Base-by-base conservation (phyloP, 345 rosid genomes). In the Turnera subulata region DNA sequence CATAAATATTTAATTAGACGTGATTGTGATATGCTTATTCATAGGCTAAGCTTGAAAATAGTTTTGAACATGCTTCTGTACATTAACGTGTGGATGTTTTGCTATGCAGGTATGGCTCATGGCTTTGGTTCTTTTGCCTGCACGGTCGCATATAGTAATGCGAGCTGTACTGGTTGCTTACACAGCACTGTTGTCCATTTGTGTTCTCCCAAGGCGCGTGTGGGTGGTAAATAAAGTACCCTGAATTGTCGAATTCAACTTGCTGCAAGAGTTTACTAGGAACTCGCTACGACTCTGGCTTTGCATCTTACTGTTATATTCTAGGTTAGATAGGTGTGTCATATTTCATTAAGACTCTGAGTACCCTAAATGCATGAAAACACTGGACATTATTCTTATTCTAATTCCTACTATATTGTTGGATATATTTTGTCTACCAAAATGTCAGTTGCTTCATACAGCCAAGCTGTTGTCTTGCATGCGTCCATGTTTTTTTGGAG, bases 111-210 rank as follows among this genome's bases (percentile, higher is more conserved):
- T 84, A 65, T 92, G 98, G 98, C 84, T 92, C 35, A 62, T 92
- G 78, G 86, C 83, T 49, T 67, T 92, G n/a, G 98, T 92, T 59
- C 70, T 89, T 59, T 76, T 92, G 51, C 98, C 98, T 11, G 96
- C 98, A 38, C 67, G 96, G 65, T 82, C 98, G 9, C 85, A 72
- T 63, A 73, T 86, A 43, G 58, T 71, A 46, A 82, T 92, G 88
- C 91, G 95, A 42, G 65, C 84, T 63, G 96, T 89, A 67, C 66
- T 92, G 70, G 95, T 92, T 16, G 44, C 71, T 14, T 88, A 26
- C 59, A 71, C 76, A 21, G 82, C 89, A 67, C 70, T 84, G 67
- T 71, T 92, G 66, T 92, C 98, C 15, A 69, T 84, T 26, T 73
- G 61, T 78, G 76, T 76, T 50, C 93, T 92, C 62, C 98, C 96